Percentiles rank a stretch among this genome's conserved stretches.
These are phyloP conservation scores for Argentina anserina DNA, from an alignment of 306 rosid species.

Conservation along the genomic window DNA sequence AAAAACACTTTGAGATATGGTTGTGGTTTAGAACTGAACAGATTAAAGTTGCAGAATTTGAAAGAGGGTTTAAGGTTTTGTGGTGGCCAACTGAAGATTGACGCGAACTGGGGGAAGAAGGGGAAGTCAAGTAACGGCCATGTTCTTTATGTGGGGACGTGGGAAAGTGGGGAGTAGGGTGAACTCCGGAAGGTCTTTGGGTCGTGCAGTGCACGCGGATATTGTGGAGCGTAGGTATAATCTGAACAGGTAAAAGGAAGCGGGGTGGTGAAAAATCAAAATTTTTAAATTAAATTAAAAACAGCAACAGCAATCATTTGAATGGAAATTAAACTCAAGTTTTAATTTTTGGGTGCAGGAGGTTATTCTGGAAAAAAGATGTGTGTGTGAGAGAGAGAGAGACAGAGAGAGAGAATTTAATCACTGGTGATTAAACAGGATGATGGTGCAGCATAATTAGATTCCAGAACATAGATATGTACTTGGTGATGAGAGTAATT, in stretches of 20 bases:
- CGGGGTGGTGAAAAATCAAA: not conserved
- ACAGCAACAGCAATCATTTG: no score
- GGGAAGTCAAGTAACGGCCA: constrained; percentile 30
- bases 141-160: not conserved
- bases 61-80: not conserved
- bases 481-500: not conserved
- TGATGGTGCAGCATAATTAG: no score
- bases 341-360: no score
- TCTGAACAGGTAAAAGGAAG: no score
- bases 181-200: not conserved
- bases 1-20: not conserved
- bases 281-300: no score
- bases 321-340: no score
- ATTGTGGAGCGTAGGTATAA: not conserved
- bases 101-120: not conserved
- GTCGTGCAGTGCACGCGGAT: constrained; percentile 5
- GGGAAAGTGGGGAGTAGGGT: not conserved
- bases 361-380: no score
- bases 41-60: not conserved
- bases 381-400: no score
- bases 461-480: no score
- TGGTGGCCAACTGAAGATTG: not conserved
- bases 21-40: not conserved
- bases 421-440: no score
- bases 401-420: no score